A percentile compares a stretch with the other conserved stretches of the same genome.
phyloP scores from a whole-genome alignment of 2,329 filamentous ascomycete species.

The Penicillium sp. region DNA sequence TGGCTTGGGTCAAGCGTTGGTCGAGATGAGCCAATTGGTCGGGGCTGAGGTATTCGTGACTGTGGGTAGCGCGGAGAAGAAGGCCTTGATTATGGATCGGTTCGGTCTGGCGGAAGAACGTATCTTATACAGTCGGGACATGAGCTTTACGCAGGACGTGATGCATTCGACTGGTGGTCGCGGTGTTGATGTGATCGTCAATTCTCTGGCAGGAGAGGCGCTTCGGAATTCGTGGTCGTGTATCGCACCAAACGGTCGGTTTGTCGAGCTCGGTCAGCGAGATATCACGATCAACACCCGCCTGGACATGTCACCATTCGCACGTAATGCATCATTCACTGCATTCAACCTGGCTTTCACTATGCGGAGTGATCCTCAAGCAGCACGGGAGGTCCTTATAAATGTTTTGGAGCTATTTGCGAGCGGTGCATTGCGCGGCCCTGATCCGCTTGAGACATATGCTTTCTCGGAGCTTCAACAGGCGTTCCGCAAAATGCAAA shows the following conservation, averaged over 20 bases:
- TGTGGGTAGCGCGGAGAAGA: neutral
- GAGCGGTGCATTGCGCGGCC: neutral
- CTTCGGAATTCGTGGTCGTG: neutral
- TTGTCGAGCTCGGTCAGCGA: neutral
- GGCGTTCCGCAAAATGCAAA: constrained; percentile 46
- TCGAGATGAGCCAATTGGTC: neutral
- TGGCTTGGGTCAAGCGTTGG: neutral
- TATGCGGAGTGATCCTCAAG: neutral
- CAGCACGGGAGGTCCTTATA: neutral
- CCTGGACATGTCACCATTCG: neutral
- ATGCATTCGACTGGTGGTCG: neutral
- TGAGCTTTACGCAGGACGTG: neutral
- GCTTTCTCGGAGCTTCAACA: constrained; percentile 31
- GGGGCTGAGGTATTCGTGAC: neutral
- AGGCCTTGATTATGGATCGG: neutral
- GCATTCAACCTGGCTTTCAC: neutral
- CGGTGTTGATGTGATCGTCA: constrained; percentile 6
- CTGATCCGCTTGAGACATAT: constrained; percentile 12
- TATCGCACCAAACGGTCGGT: neutral
- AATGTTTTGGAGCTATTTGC: neutral
- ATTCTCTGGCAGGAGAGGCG: neutral
- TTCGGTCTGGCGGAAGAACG: neutral
- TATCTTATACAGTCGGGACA: constrained; percentile 1
- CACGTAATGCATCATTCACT: neutral
- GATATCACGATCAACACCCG: neutral